A percentile compares a stretch with the other conserved stretches of the same genome.
Conservation (phyloP, 257 asterid genomes). For the Eustoma russellianum region DNA sequence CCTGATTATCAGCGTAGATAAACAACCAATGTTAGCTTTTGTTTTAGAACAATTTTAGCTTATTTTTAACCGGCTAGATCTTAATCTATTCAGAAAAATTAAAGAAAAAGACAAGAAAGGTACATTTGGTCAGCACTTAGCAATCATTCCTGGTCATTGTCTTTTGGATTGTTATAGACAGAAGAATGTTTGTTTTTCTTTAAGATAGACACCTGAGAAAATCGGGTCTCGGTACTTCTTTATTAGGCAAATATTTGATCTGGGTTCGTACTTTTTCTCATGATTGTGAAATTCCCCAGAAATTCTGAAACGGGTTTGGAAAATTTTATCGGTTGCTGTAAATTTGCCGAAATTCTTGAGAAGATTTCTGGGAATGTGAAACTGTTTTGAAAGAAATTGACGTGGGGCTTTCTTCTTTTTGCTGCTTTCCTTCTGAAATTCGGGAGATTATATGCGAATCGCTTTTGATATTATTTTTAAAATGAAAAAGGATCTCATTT, state of each 20-base stretch:
- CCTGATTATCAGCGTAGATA: conserved; percentile 9
- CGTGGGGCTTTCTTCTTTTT: too few relatives aligned
- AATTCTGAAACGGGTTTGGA: conserved; percentile 18
- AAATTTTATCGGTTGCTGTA: conserved; percentile 17
- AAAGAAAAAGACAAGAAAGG: conserved; percentile 4
- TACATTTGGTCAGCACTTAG: too few relatives aligned
- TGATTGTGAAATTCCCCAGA: conserved; percentile 20
- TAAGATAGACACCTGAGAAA: background rate
- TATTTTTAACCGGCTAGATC: background rate
- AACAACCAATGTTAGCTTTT: conserved; percentile 46
- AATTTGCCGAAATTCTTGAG: conserved; percentile 1
- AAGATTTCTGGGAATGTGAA: background rate
- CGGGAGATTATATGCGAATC: too few relatives aligned
- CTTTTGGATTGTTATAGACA: background rate
- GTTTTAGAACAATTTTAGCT: background rate
- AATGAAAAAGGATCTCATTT: background rate
- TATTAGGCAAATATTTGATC: conserved; percentile 7
- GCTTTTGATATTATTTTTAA: too few relatives aligned
- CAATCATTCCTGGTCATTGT: too few relatives aligned
- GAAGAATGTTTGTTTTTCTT: conserved; percentile 5
- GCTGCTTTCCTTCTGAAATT: too few relatives aligned
- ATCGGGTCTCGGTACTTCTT: conserved; percentile 3
- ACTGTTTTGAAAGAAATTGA: background rate
- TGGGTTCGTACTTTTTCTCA: conserved; percentile 1
- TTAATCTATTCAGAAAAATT: conserved; percentile 6